Evolutionary conservation across 2,329 filamentous ascomycete genomes (phyloP), one percentile per base, ranked within the genome.

Genomic region (Colletotrichum musicola): DNA sequence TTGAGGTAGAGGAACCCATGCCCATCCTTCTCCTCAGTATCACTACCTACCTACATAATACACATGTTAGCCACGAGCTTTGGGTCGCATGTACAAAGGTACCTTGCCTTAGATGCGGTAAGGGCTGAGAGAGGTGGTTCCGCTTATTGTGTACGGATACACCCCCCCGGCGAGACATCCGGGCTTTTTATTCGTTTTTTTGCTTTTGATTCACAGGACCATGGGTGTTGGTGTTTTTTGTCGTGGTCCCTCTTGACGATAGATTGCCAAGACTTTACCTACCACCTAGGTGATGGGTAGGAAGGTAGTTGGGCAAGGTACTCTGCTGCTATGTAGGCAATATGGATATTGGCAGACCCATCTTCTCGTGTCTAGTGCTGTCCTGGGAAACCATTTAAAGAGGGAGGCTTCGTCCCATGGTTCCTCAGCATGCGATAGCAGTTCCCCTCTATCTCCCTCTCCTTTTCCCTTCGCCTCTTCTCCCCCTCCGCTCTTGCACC

Each of bases 201-300:
- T 27, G 50, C 51, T 13, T 50, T 50, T 10, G n/a, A 47, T 47
- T 47, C 27, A 30, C 27, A 30, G 27, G 27, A 9, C 9, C 40
- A 42, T 42, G 40, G 40, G 40, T 13, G 7, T 42, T 47, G 16
- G 44, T 49, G 18, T 49, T 18, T n/a, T 20, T 13, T 25, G 6
- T 25, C 30, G 25, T 47, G 18, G 40, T 47, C 22, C 14, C 47
- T 49, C 44, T 44, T 51, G 51, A 53, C 38, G 51, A 25, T 20
- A 42, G 47, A 35, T 55, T 64, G 64, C 64, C 64, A 68, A 68
- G 65, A 55, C 16, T 27, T 50, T 58, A 57, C 46, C 20, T 46
- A 44, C 30, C 12, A 35, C 30, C 7, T 35, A 61, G 30, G 38
- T 59, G 44, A 49, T 47, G 20, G 44, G 20, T 22, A 44, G 44